Evolutionary conservation across 352 stramenopile species (phyloP).

Genomic region (Globisporangium alternatum): DNA sequence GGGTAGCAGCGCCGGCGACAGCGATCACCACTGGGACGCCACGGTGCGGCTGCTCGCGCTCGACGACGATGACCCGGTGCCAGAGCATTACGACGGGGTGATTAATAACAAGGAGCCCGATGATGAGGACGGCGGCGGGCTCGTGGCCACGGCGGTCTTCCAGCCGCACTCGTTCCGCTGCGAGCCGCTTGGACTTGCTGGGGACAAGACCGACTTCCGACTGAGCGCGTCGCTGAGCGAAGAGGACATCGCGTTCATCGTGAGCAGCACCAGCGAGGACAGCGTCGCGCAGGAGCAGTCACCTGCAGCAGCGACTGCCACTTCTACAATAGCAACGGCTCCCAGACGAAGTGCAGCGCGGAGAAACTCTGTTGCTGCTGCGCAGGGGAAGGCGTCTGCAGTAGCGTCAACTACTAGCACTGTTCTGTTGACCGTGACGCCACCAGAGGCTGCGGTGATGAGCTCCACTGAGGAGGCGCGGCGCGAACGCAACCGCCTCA

Average conservation of each 20-base stretch:
- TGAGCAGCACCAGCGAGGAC: background rate
- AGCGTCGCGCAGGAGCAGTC: background rate
- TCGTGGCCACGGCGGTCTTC: background rate
- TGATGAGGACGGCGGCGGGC: background rate
- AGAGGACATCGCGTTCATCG: background rate
- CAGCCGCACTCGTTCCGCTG: background rate
- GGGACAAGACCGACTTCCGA: background rate
- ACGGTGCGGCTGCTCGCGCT: constrained; percentile 9
- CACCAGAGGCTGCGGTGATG: background rate
- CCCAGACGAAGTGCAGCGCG: background rate
- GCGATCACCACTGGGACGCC: constrained; percentile 7
- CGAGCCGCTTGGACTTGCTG: background rate
- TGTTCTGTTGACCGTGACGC: background rate
- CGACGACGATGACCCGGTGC: background rate
- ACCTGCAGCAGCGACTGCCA: background rate
- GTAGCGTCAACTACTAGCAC: background rate
- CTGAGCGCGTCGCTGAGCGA: constrained; percentile 4
- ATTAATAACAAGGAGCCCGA: background rate
- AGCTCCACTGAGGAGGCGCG: constrained; percentile 5
- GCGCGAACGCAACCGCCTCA: constrained; percentile 17
- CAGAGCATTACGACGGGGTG: background rate
- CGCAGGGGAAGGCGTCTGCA: background rate
- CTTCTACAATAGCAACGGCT: background rate
- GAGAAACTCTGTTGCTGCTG: background rate
- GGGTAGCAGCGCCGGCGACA: background rate